Conservation (phyloP, 1,139 yeast genomes). For the Yamadazyma songkhlaensis region DNA sequence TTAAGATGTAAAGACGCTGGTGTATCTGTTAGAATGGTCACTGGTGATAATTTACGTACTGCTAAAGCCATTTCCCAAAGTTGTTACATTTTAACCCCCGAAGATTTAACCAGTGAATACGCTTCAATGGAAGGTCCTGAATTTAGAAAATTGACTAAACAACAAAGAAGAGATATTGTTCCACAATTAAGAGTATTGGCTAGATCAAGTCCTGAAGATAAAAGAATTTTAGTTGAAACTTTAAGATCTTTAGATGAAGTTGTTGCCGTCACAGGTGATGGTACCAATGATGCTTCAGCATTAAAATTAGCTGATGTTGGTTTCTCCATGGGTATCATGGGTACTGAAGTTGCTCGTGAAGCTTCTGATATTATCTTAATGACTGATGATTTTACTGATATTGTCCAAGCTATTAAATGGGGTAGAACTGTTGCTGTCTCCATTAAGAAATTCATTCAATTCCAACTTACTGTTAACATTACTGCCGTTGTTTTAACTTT, state of each 20-base stretch:
- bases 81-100: conserved; percentile 73
- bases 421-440: conserved; percentile 96
- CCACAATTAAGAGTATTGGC: conserved; percentile 84
- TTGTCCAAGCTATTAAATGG: conserved; percentile 98
- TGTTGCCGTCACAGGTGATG: conserved; percentile 98
- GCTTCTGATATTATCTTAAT: conserved; percentile 92
- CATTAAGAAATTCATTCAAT: conserved; percentile 91
- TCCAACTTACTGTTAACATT: conserved; percentile 91
- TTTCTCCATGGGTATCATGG: conserved; percentile 90
- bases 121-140: conserved; percentile 91
- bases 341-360: conserved; percentile 93
- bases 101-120: conserved; percentile 48
- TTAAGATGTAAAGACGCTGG: conserved; percentile 85
- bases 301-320: conserved; percentile 90
- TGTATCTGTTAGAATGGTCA: conserved; percentile 93
- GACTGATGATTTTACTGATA: conserved; percentile 94
- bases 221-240: conserved; percentile 81
- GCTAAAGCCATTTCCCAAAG: conserved; percentile 87
- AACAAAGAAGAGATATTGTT: conserved; percentile 58
- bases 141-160: conserved; percentile 63
- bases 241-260: conserved; percentile 81
- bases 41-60: conserved; percentile 90
- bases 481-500: conserved; percentile 94
- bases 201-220: conserved; percentile 94
- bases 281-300: conserved; percentile 97